Percentiles rank a stretch among this genome's conserved stretches.
phyloP scores from a whole-genome alignment of 805 yeast species.

The Ogataea glucozyma region DNA sequence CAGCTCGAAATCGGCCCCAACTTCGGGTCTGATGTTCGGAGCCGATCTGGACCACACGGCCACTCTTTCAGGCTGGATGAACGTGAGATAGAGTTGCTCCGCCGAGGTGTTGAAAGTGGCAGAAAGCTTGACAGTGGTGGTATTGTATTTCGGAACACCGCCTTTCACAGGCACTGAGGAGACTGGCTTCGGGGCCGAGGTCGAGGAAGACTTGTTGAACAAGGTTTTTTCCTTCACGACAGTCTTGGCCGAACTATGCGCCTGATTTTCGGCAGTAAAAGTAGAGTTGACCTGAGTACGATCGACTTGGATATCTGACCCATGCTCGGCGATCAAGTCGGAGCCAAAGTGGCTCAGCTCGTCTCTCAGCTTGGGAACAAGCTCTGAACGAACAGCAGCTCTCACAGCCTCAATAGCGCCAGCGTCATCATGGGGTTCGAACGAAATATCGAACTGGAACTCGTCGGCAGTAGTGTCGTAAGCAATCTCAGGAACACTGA shows the following conservation, averaged over 20 bases:
- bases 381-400: slow-evolving; percentile 43
- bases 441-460: slow-evolving; percentile 76
- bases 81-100: slow-evolving; percentile 76
- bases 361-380: slow-evolving; percentile 71
- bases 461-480: slow-evolving; percentile 88
- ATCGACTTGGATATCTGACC: slow-evolving; percentile 84
- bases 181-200: slow-evolving; percentile 9
- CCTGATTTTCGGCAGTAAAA: slow-evolving; percentile 53
- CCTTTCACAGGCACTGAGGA: slow-evolving; percentile 19
- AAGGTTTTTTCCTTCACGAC: slow-evolving; percentile 32
- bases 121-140: slow-evolving; percentile 74
- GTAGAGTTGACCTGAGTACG: slow-evolving; percentile 61
- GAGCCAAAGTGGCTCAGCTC: slow-evolving; percentile 66
- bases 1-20: slow-evolving; percentile 63
- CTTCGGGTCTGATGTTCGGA: slow-evolving; percentile 57
- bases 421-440: slow-evolving; percentile 54
- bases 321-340: slow-evolving; percentile 74
- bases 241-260: slow-evolving; percentile 28
- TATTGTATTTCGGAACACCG: slow-evolving; percentile 66
- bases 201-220: slow-evolving; percentile 23
- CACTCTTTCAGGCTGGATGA: slow-evolving; percentile 73
- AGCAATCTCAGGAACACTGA: slow-evolving; percentile 87
- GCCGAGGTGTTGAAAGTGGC: slow-evolving; percentile 86
- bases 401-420: slow-evolving; percentile 50
- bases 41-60: slow-evolving; percentile 89